phyloP scores from a whole-genome alignment of 2,329 filamentous ascomycete species.

The Onygenales sp. region DNA sequence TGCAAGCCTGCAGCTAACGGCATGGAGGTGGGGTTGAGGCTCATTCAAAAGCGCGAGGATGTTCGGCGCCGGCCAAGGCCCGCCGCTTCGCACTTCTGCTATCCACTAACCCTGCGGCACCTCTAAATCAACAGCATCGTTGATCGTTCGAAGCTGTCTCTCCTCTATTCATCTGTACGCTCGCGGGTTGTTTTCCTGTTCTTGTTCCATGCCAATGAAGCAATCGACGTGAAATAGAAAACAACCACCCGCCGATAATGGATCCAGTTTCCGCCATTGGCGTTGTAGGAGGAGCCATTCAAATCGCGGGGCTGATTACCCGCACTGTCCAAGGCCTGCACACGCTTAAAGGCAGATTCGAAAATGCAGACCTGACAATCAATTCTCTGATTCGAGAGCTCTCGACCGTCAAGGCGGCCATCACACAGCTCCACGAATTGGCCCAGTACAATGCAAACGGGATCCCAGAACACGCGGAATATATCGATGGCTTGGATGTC shows the following conservation, averaged over 20 bases:
- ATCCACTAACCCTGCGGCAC: no score
- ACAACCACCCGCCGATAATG: constrained; percentile 37
- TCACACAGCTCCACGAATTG: constrained; percentile 29
- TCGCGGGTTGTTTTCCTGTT: background rate
- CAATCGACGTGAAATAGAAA: background rate
- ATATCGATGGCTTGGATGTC: constrained; percentile 21
- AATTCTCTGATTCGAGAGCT: constrained; percentile 27
- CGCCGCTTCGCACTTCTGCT: no score
- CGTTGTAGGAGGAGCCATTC: constrained; percentile 23
- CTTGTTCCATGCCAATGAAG: background rate
- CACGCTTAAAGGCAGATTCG: constrained; percentile 24
- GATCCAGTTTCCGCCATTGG: constrained; percentile 35
- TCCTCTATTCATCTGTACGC: no score
- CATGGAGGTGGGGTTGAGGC: no score
- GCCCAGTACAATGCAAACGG: constrained; percentile 16
- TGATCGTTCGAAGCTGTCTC: no score
- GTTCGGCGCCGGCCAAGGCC: no score
- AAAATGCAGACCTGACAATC: constrained; percentile 29
- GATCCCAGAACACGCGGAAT: constrained; percentile 17
- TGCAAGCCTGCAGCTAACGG: no score
- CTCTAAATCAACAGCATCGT: no score
- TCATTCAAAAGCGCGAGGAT: no score
- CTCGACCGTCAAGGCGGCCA: constrained; percentile 25
- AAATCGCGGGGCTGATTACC: constrained; percentile 24
- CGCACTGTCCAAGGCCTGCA: constrained; percentile 24